A percentile compares a stretch with the other conserved stretches of the same genome.
phyloP scores from a whole-genome alignment of 352 stramenopile genomes.

The Ophiocytium majus region DNA sequence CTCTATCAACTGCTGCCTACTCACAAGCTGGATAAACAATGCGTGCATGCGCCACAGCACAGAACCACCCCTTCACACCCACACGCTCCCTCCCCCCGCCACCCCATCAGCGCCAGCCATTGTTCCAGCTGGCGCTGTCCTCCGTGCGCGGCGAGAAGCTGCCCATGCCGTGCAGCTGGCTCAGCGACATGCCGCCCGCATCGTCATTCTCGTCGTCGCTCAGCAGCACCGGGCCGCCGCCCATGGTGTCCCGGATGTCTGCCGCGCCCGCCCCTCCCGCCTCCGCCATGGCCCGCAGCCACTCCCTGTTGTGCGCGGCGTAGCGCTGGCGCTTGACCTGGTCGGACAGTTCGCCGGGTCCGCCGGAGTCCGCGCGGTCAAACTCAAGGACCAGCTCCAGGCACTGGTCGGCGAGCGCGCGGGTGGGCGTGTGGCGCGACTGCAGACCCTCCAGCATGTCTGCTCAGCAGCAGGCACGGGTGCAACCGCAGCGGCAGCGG shows the following conservation, averaged over 20 bases:
- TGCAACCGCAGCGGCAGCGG: too few species aligned
- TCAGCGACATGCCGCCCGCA: background rate
- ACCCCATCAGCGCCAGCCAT: background rate
- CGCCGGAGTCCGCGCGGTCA: constrained; percentile 52
- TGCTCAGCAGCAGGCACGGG: too few species aligned
- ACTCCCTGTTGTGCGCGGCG: constrained; percentile 60
- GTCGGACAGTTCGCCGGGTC: constrained; percentile 57
- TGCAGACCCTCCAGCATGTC: constrained; percentile 59
- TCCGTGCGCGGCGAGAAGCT: background rate
- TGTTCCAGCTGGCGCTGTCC: background rate
- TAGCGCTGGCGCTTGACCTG: constrained; percentile 58
- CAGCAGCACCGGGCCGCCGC: background rate
- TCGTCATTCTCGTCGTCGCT: background rate
- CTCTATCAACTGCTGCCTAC: too few species aligned
- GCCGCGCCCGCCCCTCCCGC: too few species aligned
- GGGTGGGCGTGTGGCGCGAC: constrained; percentile 31
- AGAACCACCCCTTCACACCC: too few species aligned
- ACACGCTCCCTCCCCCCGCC: too few species aligned
- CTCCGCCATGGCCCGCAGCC: constrained; percentile 58
- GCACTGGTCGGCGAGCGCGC: constrained; percentile 52
- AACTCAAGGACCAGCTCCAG: constrained; percentile 63
- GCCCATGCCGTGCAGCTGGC: background rate
- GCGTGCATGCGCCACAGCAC: too few species aligned
- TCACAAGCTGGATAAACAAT: too few species aligned
- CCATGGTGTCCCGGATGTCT: too few species aligned